Base-by-base conservation (phyloP, 768 basidiomycete genomes). In the Tricholoma bakamatsutake region DNA sequence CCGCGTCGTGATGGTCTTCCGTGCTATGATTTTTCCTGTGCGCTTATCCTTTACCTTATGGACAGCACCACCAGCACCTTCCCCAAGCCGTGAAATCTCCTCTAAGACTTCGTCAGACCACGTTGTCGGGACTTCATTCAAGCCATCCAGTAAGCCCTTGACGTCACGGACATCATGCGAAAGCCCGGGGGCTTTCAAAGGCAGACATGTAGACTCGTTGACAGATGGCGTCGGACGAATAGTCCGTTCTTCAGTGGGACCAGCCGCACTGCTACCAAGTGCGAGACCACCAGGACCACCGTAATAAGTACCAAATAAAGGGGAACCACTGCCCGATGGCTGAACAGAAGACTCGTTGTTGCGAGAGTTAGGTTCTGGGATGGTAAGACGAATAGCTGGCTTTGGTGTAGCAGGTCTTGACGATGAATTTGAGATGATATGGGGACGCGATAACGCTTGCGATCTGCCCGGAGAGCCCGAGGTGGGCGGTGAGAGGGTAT, bases 41-140 rank as follows among this genome's bases (percentile, higher is more conserved):
- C 87, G 85, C 65, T 79, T 86, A 69, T 97, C 92, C 68, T 77
- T 83, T 47, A 98, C 95, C 71, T 93, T 94, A 69, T 96, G 87
- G 10, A 99, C 97, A 7, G 93, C 94, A 46, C 97, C 97, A 46
- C 95, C 94, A 54, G 94, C 93, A 40, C 97, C 97, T 66, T 98
- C 94, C 17, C 97, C 97, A 2, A 99, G 76, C 53, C 91, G 82
- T 12, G 74, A 69, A 8, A 93, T 59, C 61, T 90, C 88, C 61
- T 93, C 88, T 54, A 98, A 77, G 55, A 83, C 66, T 54, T 82
- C 81, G 67, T 93, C 90, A 7, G 82, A 79, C 78, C 81, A 90
- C 54, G 80, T 68, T 51, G 68, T 59, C 13, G 72, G 65, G 31
- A 67, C 61, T 60, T 68, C 62, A 53, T 74, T 70, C 56, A 79